These are phyloP conservation scores for Penicillium steckii DNA, from an alignment of 495 filamentous ascomycete species.

Conservation along the genomic window DNA sequence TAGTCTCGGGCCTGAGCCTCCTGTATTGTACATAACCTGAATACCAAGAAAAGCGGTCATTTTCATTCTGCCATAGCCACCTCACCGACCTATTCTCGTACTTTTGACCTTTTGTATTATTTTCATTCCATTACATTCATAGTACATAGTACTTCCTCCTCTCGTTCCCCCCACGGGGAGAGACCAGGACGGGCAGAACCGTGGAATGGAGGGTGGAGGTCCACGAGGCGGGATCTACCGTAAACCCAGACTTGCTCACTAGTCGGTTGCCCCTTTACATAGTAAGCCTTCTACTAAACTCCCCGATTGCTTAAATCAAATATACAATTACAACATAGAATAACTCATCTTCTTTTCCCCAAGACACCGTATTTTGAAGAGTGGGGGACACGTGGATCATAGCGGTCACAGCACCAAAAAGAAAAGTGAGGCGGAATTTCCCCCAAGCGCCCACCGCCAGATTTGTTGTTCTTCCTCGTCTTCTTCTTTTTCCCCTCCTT, in stretches of 20 bases:
- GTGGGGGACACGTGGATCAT: constrained; percentile 44
- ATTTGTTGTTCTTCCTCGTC: constrained; percentile 12
- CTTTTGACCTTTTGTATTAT: background rate
- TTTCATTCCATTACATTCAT: background rate
- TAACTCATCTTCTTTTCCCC: background rate
- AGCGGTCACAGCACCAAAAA: constrained; percentile 24
- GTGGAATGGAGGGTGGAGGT: constrained; percentile 32
- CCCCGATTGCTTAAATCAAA: no score
- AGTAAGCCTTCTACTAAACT: no score
- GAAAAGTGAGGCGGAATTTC: constrained; percentile 41
- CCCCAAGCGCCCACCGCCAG: constrained; percentile 26
- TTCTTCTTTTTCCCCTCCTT: constrained; percentile 15
- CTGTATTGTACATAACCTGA: background rate
- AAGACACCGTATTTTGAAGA: background rate
- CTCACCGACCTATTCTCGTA: background rate
- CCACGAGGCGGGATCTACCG: constrained; percentile 23
- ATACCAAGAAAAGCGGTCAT: constrained; percentile 8
- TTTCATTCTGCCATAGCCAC: background rate
- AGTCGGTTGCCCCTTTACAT: no score
- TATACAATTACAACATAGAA: no score
- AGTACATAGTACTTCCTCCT: background rate
- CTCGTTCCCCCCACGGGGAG: constrained; percentile 23
- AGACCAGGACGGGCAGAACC: constrained; percentile 24
- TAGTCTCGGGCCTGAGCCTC: background rate
- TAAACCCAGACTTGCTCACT: background rate